Evolutionary conservation across 768 basidiomycete species (phyloP), one percentile per base, ranked within the genome.

Genomic region (Rhodotorula sphaerocarpa): DNA sequence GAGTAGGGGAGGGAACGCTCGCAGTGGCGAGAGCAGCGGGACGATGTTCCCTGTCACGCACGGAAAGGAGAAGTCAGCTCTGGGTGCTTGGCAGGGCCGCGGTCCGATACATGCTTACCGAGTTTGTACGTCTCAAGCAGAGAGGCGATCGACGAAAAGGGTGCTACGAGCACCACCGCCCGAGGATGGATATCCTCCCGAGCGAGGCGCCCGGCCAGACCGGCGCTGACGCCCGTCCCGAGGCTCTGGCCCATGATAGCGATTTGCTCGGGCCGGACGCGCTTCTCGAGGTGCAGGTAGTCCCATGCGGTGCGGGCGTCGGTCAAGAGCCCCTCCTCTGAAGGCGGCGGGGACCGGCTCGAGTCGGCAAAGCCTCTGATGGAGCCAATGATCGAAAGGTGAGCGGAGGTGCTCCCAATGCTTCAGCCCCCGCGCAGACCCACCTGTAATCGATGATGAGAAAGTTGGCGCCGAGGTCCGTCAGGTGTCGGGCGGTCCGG

Each of bases 181-280:
- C 50, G 12, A 15, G 31, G 27, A 9, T 12, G 51, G 74, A 27
- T 43, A 76, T 77, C 78, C 62, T 81, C 78, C 2, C 60, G 63
- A 18, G 76, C 76, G 6, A 83, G 74, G 50, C 74, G 66, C 31
- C 73, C 77, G 21, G 75, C 78, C 15, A 80, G 73, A 55, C 71
- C 78, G 31, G 78, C 78, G 0, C 75, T 79, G 3, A 96, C 86
- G 0, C 85, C 90, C 0, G 91, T 91, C 2, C 92, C 92, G 18
- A 97, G 77, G 67, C 88, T 91, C 70, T 92, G 90, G 0, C 92
- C 92, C 5, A 88, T 78, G 46, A 97, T 74, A 6, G 90, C 77
- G 42, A 95, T 79, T 61, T 84, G 78, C 41, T 82, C 76, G 1
- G 81, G 75, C 30, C 74, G 74, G 14, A 83, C 84, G 23, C 85